phyloP scores from a whole-genome alignment of 1,284 basidiomycete species.

The Puccinia horiana region DNA sequence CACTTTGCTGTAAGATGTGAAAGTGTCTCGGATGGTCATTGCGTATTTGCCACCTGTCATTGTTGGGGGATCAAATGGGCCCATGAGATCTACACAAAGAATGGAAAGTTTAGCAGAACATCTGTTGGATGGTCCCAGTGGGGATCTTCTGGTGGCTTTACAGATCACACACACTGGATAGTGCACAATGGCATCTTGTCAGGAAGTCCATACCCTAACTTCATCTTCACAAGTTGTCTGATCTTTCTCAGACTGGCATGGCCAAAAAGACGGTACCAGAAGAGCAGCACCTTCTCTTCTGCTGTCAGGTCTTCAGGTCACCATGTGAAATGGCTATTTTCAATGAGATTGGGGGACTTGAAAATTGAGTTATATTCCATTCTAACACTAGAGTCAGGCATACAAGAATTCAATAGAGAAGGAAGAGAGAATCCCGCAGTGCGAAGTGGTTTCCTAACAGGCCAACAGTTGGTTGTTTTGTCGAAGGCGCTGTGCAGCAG shows the following conservation, averaged over 20 bases:
- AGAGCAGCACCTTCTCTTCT: neutral
- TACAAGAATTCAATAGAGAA: neutral
- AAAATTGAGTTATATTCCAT: neutral
- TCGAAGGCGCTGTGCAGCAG: neutral
- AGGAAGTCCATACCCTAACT: neutral
- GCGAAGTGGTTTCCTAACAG: neutral
- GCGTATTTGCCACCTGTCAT: neutral
- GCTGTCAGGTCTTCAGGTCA: neutral
- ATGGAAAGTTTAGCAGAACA: neutral
- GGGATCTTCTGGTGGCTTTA: neutral
- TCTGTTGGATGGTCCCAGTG: neutral
- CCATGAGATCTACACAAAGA: neutral
- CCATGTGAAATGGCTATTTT: too few species aligned
- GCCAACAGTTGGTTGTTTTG: neutral
- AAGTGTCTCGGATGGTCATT: neutral
- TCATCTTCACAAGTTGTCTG: neutral
- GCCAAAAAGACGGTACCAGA: neutral
- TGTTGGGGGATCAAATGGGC: neutral
- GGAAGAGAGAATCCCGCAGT: neutral
- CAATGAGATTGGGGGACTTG: too few species aligned
- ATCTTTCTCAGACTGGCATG: slow-evolving; percentile 1
- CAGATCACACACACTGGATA: neutral
- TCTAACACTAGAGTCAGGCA: neutral
- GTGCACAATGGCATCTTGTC: neutral
- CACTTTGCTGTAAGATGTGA: neutral